These are phyloP conservation scores for Xylaria sp. DNA, from an alignment of 2,329 filamentous ascomycete species.

Conservation along the genomic window DNA sequence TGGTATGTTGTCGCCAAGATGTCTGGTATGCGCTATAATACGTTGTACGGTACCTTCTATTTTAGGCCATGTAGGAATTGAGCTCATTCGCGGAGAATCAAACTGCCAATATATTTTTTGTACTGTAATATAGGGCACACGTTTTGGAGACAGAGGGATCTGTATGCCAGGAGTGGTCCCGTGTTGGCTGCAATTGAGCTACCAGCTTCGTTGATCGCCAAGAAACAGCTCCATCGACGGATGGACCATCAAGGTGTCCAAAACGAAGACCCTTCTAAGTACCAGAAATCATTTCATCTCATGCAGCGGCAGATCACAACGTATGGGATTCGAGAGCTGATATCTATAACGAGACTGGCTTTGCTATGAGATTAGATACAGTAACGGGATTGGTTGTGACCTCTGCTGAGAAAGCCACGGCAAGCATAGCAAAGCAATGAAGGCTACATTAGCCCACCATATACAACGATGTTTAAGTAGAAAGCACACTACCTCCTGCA, in stretches of 20 bases:
- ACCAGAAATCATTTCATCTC: not conserved
- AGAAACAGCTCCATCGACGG: not conserved
- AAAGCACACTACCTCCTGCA: no score
- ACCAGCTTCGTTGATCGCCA: not conserved
- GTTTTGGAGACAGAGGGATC: not conserved
- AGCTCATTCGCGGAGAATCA: conserved; percentile 4
- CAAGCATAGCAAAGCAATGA: not conserved
- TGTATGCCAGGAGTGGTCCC: not conserved
- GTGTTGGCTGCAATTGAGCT: not conserved
- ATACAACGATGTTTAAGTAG: no score
- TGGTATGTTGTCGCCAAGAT: conserved; percentile 29
- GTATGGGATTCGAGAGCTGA: not conserved
- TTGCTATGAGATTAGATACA: not conserved
- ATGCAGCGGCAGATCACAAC: not conserved
- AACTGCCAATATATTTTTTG: not conserved
- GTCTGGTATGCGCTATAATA: conserved; percentile 28
- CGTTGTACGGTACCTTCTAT: conserved; percentile 27
- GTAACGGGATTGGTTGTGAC: not conserved
- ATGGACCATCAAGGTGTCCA: not conserved
- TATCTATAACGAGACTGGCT: not conserved
- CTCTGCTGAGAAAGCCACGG: not conserved
- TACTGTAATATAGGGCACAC: not conserved
- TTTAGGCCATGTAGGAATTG: conserved; percentile 14
- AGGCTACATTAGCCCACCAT: no score
- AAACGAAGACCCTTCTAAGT: not conserved